These are phyloP conservation scores for Carpinus viminea DNA, from an alignment of 306 rosid genomes.

Conservation along the genomic window DNA sequence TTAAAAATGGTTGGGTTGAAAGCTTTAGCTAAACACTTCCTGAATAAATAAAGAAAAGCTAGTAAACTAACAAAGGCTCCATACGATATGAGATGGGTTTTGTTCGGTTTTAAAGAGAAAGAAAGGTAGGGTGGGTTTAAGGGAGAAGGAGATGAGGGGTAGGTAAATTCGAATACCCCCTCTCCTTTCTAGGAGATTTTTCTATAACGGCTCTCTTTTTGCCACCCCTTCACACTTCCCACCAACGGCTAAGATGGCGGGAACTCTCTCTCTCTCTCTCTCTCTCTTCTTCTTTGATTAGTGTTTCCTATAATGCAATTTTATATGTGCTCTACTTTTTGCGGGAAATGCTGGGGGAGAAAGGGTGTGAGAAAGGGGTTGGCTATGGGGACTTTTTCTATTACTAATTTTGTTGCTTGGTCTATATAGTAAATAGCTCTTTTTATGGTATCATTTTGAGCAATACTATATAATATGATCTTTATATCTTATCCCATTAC, in stretches of 20 bases:
- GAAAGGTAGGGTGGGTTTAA: slow-evolving; percentile 52
- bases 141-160: slow-evolving; percentile 64
- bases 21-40: slow-evolving; percentile 46
- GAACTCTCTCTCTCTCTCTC: slow-evolving; percentile 58
- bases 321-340: slow-evolving; percentile 25
- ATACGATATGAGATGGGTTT: slow-evolving; percentile 40
- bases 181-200: slow-evolving; percentile 18
- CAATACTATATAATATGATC: too few species aligned
- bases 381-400: neutral
- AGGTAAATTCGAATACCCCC: slow-evolving; percentile 44
- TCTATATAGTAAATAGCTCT: neutral
- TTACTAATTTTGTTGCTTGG: neutral
- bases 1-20: slow-evolving; percentile 49
- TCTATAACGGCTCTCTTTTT: slow-evolving; percentile 59
- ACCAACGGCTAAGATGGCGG: slow-evolving; percentile 55
- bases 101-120: slow-evolving; percentile 46
- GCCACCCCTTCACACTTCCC: slow-evolving; percentile 48
- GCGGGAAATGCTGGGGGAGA: slow-evolving; percentile 29
- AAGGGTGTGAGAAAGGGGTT: slow-evolving; percentile 41
- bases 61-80: slow-evolving; percentile 61
- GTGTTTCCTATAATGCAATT: slow-evolving; percentile 27
- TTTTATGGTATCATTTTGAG: too few species aligned
- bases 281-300: slow-evolving; percentile 47
- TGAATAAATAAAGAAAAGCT: slow-evolving; percentile 38
- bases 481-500: too few species aligned